Base-by-base conservation (phyloP, 2,329 filamentous ascomycete genomes). In the Alternaria solani region DNA sequence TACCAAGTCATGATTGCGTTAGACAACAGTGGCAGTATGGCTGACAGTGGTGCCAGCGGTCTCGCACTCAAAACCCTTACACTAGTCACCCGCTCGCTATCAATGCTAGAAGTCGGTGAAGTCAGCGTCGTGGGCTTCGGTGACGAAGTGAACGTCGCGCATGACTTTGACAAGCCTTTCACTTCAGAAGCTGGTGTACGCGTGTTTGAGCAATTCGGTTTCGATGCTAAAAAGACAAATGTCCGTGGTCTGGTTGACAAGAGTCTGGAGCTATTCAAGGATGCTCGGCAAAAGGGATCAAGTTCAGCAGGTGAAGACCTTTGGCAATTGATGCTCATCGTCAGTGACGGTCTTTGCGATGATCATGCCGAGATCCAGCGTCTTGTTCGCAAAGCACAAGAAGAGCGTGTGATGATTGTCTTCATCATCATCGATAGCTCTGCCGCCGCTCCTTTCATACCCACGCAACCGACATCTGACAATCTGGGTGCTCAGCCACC, bases 1-100 rank as follows among this genome's bases (percentile, higher is more conserved):
- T 99, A 99, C 81, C 96, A 99, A 80, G 96, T 99, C 78, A 89
- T 99, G 82, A 90, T 99, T 51, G 96, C 95, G 39, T 93, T 99
- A 38, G 95, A 99, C 78, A 95, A 99, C 82, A 94, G 91, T 72
- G 92, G 91, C 78, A 93, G 89, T 61, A 99, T 99, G 95, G 89
- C 91, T 16, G 93, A 97, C 75, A 88, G 86, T 25, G 86, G 87
- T 2, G 91, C 91, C 9, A 91, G 91, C 42, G 85, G 87, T 18
- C 86, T 99, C 4, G 95, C 95, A 0, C 93, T 99, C 75, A 93
- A 98, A 75, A 97, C 94, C 0, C 88, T 99, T 3, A 94, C 96
- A 30, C 91, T 99, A 79, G 91, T 99, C 9, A 90, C 93, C 5
- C 91, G 93, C 62, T 90, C 91, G 23, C 86, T 99, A 25, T 89